phyloP scores from a whole-genome alignment of 305 asterid species.

The Caryopteris hybrid region DNA sequence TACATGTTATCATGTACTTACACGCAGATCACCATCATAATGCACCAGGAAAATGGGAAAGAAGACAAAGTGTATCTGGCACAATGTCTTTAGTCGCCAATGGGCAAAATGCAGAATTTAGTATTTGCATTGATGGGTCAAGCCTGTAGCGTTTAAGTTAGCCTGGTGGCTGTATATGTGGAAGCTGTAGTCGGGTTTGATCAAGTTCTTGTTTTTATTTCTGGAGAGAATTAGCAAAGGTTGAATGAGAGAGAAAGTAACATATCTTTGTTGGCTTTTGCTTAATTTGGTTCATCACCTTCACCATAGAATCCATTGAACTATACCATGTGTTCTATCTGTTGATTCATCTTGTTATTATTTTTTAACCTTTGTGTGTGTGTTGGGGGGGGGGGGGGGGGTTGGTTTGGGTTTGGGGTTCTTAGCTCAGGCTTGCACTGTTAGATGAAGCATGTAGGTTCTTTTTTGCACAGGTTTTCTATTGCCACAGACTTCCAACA shows the following conservation, averaged over 20 bases:
- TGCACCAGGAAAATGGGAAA: background rate
- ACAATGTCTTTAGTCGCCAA: background rate
- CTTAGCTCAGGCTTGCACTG: too few species aligned
- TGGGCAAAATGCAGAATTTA: background rate
- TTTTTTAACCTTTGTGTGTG: too few species aligned
- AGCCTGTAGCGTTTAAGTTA: background rate
- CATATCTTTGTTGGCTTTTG: background rate
- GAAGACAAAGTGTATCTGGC: background rate
- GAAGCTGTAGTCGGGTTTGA: background rate
- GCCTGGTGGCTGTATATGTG: background rate
- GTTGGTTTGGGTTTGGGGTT: too few species aligned
- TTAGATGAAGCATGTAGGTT: background rate
- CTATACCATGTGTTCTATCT: constrained; percentile 7
- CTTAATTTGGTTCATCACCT: background rate
- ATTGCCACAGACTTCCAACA: constrained; percentile 5
- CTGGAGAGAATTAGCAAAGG: background rate
- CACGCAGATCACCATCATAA: background rate
- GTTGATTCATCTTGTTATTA: too few species aligned
- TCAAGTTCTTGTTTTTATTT: too few species aligned
- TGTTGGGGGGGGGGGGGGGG: too few species aligned
- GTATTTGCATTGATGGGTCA: background rate
- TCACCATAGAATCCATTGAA: background rate
- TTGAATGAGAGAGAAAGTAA: background rate
- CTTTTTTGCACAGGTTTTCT: background rate
- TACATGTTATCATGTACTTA: background rate